Evolutionary conservation across 768 basidiomycete genomes (phyloP).

Genomic region (Kwoniella dendrophila): DNA sequence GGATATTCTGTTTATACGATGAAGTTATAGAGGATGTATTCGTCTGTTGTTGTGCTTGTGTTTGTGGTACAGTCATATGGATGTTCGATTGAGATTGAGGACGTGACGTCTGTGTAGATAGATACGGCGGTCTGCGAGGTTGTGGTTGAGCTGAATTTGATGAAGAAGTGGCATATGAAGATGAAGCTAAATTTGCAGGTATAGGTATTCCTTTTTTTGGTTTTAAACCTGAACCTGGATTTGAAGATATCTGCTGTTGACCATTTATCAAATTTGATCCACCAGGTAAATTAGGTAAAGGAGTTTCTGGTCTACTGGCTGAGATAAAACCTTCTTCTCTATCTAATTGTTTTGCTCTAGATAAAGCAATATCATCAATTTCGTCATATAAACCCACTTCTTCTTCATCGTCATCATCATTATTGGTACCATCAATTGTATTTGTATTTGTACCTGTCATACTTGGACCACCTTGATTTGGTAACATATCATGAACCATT

Average conservation of each 20-base stretch:
- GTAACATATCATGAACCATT: slow-evolving; percentile 40
- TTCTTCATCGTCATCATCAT: slow-evolving; percentile 16
- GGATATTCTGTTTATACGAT: neutral
- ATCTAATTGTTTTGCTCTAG: slow-evolving; percentile 20
- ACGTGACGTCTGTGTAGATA: neutral
- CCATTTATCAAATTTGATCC: slow-evolving; percentile 4
- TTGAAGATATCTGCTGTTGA: no score
- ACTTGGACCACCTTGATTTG: slow-evolving; percentile 15
- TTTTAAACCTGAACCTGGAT: neutral
- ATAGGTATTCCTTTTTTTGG: slow-evolving; percentile 35
- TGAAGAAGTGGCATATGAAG: no score
- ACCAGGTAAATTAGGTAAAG: neutral
- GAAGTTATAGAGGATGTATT: slow-evolving; percentile 7
- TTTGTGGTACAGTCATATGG: neutral
- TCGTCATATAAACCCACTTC: slow-evolving; percentile 1
- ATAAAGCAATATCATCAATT: neutral
- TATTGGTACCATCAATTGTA: slow-evolving; percentile 11
- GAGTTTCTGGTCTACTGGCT: no score
- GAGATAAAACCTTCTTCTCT: slow-evolving; percentile 8
- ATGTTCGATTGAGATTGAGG: neutral
- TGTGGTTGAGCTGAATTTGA: slow-evolving; percentile 6
- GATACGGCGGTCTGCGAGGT: slow-evolving; percentile 27
- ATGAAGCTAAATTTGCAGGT: slow-evolving; percentile 34
- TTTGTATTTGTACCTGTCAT: slow-evolving; percentile 5
- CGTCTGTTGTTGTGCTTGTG: slow-evolving; percentile 3